A percentile compares a stretch with the other conserved stretches of the same genome.
Conservation (phyloP, 495 filamentous ascomycete genomes). For the Apodospora peruviana region DNA sequence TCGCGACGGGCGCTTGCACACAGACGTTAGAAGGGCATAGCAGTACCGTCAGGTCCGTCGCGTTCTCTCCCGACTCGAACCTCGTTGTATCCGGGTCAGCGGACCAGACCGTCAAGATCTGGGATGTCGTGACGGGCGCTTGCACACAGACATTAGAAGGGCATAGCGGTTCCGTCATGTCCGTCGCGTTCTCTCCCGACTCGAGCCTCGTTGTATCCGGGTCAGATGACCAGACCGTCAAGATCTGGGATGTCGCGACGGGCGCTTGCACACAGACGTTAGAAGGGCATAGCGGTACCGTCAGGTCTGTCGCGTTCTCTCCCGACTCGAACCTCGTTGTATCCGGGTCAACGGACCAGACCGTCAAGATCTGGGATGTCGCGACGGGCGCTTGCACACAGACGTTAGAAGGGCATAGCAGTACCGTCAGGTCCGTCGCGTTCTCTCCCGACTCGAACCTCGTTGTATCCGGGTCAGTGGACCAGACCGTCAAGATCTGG, state of each 20-base stretch:
- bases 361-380: conserved; percentile 9
- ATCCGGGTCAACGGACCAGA: conserved; percentile 19
- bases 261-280: neutral
- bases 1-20: conserved; percentile 1
- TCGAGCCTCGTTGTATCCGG: conserved; percentile 12
- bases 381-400: conserved; percentile 1
- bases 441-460: conserved; percentile 19
- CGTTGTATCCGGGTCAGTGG: conserved; percentile 14
- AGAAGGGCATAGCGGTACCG: conserved; percentile 5
- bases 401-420: conserved; percentile 7
- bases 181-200: conserved; percentile 15
- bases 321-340: conserved; percentile 18
- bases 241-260: conserved; percentile 10
- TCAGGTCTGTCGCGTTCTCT: conserved; percentile 2
- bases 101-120: conserved; percentile 16
- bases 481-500: conserved; percentile 15
- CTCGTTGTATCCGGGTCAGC: conserved; percentile 12
- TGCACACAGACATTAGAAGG: conserved; percentile 1
- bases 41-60: neutral
- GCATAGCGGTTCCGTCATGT: neutral
- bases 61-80: conserved; percentile 19
- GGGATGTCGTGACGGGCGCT: conserved; percentile 7
- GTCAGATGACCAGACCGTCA: conserved; percentile 18
- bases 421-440: neutral
- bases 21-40: conserved; percentile 6